phyloP scores from a whole-genome alignment of 1,284 basidiomycete genomes.

The Stygiomarasmius scandens region DNA sequence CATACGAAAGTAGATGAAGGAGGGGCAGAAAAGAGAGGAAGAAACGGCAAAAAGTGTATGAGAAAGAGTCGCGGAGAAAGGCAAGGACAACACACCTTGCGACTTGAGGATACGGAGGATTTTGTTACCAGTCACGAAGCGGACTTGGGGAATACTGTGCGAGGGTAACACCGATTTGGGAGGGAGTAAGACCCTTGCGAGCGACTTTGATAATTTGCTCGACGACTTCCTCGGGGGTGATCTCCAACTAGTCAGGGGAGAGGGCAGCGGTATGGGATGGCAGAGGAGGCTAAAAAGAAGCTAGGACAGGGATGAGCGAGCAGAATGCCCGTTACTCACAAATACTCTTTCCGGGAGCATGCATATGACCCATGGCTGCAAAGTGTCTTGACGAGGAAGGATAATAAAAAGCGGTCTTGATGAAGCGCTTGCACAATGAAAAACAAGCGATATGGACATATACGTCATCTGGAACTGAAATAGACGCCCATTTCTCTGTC shows the following conservation, averaged over 20 bases:
- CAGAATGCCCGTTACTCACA: slow-evolving; percentile 52
- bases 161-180: slow-evolving; percentile 97
- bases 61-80: slow-evolving; percentile 20
- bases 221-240: slow-evolving; percentile 92
- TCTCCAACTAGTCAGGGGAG: slow-evolving; percentile 98
- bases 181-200: slow-evolving; percentile 96
- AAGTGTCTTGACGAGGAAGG: slow-evolving; percentile 13
- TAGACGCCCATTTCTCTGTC: no score
- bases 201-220: slow-evolving; percentile 98
- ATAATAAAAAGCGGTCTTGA: slow-evolving; percentile 34
- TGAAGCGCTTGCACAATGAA: slow-evolving; percentile 6
- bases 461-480: no score
- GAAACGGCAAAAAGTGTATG: slow-evolving; percentile 47
- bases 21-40: slow-evolving; percentile 81
- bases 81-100: no score
- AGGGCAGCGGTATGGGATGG: slow-evolving; percentile 95
- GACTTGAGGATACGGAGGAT: no score
- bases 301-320: not conserved
- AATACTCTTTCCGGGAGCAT: slow-evolving; percentile 98
- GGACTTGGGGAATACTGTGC: no score
- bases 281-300: slow-evolving; percentile 78
- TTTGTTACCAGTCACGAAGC: no score
- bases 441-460: no score
- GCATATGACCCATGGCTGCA: slow-evolving; percentile 85
- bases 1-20: slow-evolving; percentile 92